Percentiles rank a stretch among this genome's conserved stretches.
phyloP scores from a whole-genome alignment of 768 basidiomycete species.

The Auricularia cornea region DNA sequence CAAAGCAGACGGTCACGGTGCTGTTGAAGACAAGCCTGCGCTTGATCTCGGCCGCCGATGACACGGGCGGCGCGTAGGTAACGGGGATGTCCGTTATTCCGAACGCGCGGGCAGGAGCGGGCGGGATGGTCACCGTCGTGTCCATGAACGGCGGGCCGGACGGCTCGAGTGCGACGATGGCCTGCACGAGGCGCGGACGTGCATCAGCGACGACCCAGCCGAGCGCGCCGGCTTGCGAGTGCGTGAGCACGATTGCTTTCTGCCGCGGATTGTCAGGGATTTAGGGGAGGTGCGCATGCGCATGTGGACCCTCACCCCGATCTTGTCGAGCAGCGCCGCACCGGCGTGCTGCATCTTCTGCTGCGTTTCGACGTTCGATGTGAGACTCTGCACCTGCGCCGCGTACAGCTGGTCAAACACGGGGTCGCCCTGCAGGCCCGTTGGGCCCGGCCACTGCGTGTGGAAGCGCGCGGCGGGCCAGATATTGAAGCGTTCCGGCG shows the following conservation, averaged over 20 bases:
- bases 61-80: slow-evolving; percentile 31
- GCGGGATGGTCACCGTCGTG: slow-evolving; percentile 8
- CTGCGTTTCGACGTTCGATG: slow-evolving; percentile 28
- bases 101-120: slow-evolving; percentile 32
- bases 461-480: slow-evolving; percentile 41
- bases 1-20: slow-evolving; percentile 31
- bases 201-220: slow-evolving; percentile 44
- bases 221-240: slow-evolving; percentile 42
- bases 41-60: slow-evolving; percentile 25
- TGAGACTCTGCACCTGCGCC: slow-evolving; percentile 33
- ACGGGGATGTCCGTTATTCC: slow-evolving; percentile 43
- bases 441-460: slow-evolving; percentile 48
- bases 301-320: slow-evolving; percentile 31
- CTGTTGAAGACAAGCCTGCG: slow-evolving; percentile 17
- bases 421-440: slow-evolving; percentile 37
- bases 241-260: slow-evolving; percentile 41
- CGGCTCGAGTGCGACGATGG: slow-evolving; percentile 43
- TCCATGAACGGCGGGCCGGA: slow-evolving; percentile 41
- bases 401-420: slow-evolving; percentile 39
- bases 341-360: slow-evolving; percentile 35
- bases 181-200: slow-evolving; percentile 35
- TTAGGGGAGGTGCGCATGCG: not conserved
- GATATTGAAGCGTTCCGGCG: slow-evolving; percentile 29
- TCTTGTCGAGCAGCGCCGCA: slow-evolving; percentile 34
- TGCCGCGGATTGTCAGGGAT: slow-evolving; percentile 9